Evolutionary conservation across 495 filamentous ascomycete genomes (phyloP), one percentile per base, ranked within the genome.

Genomic region (Penicillium parvum): DNA sequence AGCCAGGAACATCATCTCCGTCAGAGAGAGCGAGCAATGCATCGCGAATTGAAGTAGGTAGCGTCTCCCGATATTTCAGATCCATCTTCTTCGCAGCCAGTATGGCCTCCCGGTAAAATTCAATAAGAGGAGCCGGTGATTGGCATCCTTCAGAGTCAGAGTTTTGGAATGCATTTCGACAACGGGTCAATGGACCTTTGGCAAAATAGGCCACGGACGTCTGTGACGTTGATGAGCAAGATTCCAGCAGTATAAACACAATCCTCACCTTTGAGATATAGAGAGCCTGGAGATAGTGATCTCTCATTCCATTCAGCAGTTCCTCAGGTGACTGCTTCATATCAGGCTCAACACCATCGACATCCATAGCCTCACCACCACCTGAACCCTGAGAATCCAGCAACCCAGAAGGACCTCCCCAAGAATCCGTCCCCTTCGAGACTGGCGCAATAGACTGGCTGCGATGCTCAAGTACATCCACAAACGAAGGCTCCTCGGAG

Each of bases 201-300:
- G 91, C 86, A 71, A 97, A 98, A 61, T 96, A 98, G 49, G 91
- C 94, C 53, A 97, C 67, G 9, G 92, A 92, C 16, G 88, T 85
- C 82, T 90, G 37, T 2, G 21, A 22, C 11, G 12, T 32, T 37
- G 14, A 54, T 52, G 49, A 32, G 12, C 29, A 5, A 33, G 14
- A 15, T 15, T 10, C 16, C 5, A 3, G 2, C 22, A 26, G 11
- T 4, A n/a, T 4, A 34, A 4, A 8, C n/a, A 14, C 16, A 19
- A 22, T 25, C 40, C 67, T 37, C 56, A 86, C 85, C 74, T 86
- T 92, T 5, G 92, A 92, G 29, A 88, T 72, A 67, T 96, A 97
- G n/a, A 97, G 72, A 12, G 85, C 80, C 33, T 96, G 86, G 32
- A 88, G 64, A 67, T 96, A 96, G 48, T 96, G 88, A 19, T 68